Percentiles rank a stretch among this genome's conserved stretches.
phyloP scores from a whole-genome alignment of 1,284 basidiomycete species.

The Melampsora occidentalis region DNA sequence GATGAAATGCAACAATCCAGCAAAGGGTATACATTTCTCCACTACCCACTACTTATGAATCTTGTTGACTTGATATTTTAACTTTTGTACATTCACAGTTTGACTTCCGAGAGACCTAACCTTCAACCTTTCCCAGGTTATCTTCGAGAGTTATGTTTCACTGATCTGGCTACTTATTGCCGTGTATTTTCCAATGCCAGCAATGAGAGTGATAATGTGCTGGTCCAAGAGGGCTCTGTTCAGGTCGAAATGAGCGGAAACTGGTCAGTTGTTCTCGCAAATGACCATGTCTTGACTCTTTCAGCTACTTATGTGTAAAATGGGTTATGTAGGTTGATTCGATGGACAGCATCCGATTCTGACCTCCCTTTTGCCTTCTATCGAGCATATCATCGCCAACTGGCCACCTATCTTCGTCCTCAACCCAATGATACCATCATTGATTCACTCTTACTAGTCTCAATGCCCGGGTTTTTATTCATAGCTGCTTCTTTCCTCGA shows the following conservation, averaged over 20 bases:
- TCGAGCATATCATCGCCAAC: slow-evolving; percentile 58
- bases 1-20: slow-evolving; percentile 47
- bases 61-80: background rate
- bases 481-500: slow-evolving; percentile 51
- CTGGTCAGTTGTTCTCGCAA: slow-evolving; percentile 31
- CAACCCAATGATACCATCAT: slow-evolving; percentile 49
- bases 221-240: slow-evolving; percentile 46
- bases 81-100: slow-evolving; percentile 1
- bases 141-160: slow-evolving; percentile 32
- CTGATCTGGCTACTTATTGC: slow-evolving; percentile 18
- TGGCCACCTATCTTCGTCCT: slow-evolving; percentile 56
- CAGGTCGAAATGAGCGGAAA: slow-evolving; percentile 49
- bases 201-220: slow-evolving; percentile 37
- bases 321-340: slow-evolving; percentile 48
- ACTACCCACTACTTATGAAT: background rate
- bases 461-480: slow-evolving; percentile 56
- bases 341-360: slow-evolving; percentile 56
- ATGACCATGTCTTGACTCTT: background rate
- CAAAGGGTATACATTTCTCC: background rate
- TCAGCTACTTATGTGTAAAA: background rate
- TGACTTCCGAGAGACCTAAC: slow-evolving; percentile 25
- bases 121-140: slow-evolving; percentile 40
- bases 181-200: slow-evolving; percentile 16
- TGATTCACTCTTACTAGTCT: slow-evolving; percentile 53
- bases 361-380: slow-evolving; percentile 60